Base-by-base conservation (phyloP, 2,329 filamentous ascomycete species). In the Diaporthe sp. region DNA sequence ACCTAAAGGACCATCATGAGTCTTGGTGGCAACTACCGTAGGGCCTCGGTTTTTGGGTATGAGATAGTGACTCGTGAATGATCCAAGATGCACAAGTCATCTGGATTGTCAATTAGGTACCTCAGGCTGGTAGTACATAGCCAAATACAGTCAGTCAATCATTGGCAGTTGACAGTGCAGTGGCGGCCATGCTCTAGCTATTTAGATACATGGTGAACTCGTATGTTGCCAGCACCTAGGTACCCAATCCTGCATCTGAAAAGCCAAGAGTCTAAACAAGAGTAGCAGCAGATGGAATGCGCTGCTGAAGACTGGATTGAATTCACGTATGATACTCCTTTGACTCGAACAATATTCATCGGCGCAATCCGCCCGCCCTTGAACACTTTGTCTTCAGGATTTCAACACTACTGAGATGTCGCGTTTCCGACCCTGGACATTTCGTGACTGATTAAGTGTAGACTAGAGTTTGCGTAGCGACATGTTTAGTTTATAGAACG, bases 1-100 rank as follows among this genome's bases (percentile, higher is more conserved):
- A 94, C 80, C 82, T 95, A 76, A 87, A 87, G 77, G 87, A 90
- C 60, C 81, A 93, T 71, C 90, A 94, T 81, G 93, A 95, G 85
- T 87, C 87, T 25, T 95, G 93, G 93, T 94, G 89, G 87, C 87
- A 87, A 37, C 78, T 84, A 49, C 84, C 84, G 25, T 85, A 71
- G 60, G 49, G 15, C 9, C 19, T 25, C 13, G 13, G 12, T 15
- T 3, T 51, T 17, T 7, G 22, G 44, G 39, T 4, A 42, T n/a
- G 34, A 39, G 15, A 5, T 25, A 39, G 31, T 25, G 62, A 42
- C 17, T 34, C n/a, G 46, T 31, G 25, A 34, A 25, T 25, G n/a
- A 12, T 39, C 13, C 22, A 22, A 42, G 46, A 51, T 17, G 34
- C 12, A 31, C 17, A 28, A 12, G 8, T 19, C 44, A 13, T 34